A percentile compares a stretch with the other conserved stretches of the same genome.
Conservation (phyloP, 2,329 filamentous ascomycete genomes). For the Graphium sp. region DNA sequence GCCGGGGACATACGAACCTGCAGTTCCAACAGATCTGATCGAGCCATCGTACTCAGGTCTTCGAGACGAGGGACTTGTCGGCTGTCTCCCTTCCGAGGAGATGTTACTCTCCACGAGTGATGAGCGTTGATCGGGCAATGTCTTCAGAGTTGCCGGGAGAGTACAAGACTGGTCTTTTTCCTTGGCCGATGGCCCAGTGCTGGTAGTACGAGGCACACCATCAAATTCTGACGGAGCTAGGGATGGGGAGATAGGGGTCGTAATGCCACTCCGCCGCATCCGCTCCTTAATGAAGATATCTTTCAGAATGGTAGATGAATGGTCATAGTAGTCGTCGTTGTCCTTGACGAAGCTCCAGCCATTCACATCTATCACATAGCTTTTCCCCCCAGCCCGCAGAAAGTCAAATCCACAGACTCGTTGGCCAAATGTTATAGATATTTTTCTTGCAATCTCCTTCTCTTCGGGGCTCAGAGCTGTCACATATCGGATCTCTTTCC, state of each 20-base stretch:
- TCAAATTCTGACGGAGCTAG: slow-evolving; percentile 26
- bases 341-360: slow-evolving; percentile 99
- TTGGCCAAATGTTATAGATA: slow-evolving; percentile 84
- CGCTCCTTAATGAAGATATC: slow-evolving; percentile 79
- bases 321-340: slow-evolving; percentile 96
- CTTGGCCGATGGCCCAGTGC: slow-evolving; percentile 1
- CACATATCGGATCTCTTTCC: slow-evolving; percentile 92
- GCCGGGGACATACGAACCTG: no score
- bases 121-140: slow-evolving; percentile 3
- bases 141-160: slow-evolving; percentile 2
- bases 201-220: slow-evolving; percentile 14
- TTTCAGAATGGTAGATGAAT: slow-evolving; percentile 69
- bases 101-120: slow-evolving; percentile 1
- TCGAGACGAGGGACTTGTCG: no score
- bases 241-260: slow-evolving; percentile 17
- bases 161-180: slow-evolving; percentile 1
- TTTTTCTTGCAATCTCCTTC: slow-evolving; percentile 71
- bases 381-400: slow-evolving; percentile 71
- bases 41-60: no score
- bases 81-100: slow-evolving; percentile 3
- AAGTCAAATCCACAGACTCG: slow-evolving; percentile 93
- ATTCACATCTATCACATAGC: slow-evolving; percentile 97
- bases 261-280: slow-evolving; percentile 33
- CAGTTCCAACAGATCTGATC: slow-evolving; percentile 2
- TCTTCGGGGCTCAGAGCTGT: slow-evolving; percentile 71